Evolutionary conservation across 2,329 filamentous ascomycete genomes (phyloP), one percentile per base, ranked within the genome.

Genomic region (Paraconiothyrium brasiliense): DNA sequence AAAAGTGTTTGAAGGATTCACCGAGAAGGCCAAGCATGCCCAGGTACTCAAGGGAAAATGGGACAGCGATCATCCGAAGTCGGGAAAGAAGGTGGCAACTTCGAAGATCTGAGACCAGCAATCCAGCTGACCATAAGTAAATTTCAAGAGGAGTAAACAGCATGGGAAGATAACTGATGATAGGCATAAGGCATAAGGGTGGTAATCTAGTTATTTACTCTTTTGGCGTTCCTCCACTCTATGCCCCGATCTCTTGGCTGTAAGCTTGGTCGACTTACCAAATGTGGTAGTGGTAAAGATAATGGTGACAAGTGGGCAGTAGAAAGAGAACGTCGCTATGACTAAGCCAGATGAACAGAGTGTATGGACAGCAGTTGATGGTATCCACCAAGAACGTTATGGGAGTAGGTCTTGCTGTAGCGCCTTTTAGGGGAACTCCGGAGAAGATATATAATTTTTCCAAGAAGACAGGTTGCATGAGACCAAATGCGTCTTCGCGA

Each of bases 1-100:
- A 24, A 62, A 61, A n/a, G 27, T 68, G 24, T 67, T 49, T 34
- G 58, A 67, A 20, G 66, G 55, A 9, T 67, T 68, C 49, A 62
- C 64, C 1, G 44, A 60, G 58, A 67, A 67, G 54, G 44, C 61
- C 35, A 59, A 61, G 50, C 30, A 62, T 50, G 58, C 64, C 11
- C 35, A 37, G 37, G 56, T 30, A 34, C 58, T 68, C 9, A 64
- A 61, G 46, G 57, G 61, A 52, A 58, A 61, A 34, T 68, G 64
- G 63, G 66, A 64, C 27, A 44, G 34, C 7, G 60, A 63, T 44
- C 57, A 65, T 51, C 37, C 41, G 22, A 62, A 62, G 58, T 2
- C 3, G 10, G 39, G 39, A 14, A 41, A 41, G 39, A 41, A 41
- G 16, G 8, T 20, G 2, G 39, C 3, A n/a, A 16, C 7, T 41